Conservation (phyloP, 495 filamentous ascomycete species). For the Letharia columbiana region DNA sequence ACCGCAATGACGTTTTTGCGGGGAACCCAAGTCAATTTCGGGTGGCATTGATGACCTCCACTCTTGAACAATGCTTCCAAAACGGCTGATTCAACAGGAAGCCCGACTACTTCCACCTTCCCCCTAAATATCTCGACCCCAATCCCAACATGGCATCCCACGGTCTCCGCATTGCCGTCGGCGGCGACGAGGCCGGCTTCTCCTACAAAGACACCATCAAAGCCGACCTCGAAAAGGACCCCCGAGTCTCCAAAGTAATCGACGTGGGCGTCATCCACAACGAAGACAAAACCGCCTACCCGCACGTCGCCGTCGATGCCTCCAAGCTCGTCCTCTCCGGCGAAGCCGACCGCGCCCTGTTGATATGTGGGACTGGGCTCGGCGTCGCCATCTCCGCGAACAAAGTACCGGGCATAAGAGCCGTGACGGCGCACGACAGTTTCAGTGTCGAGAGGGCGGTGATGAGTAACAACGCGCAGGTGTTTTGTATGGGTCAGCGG, state of each 20-base stretch:
- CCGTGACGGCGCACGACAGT: slow-evolving; percentile 79
- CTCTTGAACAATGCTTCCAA: not conserved
- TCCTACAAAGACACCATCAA: slow-evolving; percentile 75
- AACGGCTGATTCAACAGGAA: not conserved
- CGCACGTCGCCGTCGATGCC: slow-evolving; percentile 66
- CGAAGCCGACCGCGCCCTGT: slow-evolving; percentile 65
- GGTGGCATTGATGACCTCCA: not conserved
- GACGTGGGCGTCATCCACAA: slow-evolving; percentile 60
- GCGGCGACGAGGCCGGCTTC: slow-evolving; percentile 66
- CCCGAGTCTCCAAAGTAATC: slow-evolving; percentile 56
- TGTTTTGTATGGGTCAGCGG: slow-evolving; percentile 80
- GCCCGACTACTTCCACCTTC: not conserved
- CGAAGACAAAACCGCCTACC: slow-evolving; percentile 74
- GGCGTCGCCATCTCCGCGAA: slow-evolving; percentile 82
- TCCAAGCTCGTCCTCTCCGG: slow-evolving; percentile 59
- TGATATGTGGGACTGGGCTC: slow-evolving; percentile 82
- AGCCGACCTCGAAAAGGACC: slow-evolving; percentile 55
- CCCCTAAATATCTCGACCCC: not conserved
- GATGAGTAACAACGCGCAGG: slow-evolving; percentile 78
- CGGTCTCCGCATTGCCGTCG: slow-evolving; percentile 50
- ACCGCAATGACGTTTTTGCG: not conserved
- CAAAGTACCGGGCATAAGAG: slow-evolving; percentile 76
- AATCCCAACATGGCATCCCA: slow-evolving; percentile 9
- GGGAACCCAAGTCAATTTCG: not conserved
- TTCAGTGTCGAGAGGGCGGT: slow-evolving; percentile 77